Percentiles rank a stretch among this genome's conserved stretches.
Conservation (phyloP, 345 rosid species). For the Ceriops decandra region DNA sequence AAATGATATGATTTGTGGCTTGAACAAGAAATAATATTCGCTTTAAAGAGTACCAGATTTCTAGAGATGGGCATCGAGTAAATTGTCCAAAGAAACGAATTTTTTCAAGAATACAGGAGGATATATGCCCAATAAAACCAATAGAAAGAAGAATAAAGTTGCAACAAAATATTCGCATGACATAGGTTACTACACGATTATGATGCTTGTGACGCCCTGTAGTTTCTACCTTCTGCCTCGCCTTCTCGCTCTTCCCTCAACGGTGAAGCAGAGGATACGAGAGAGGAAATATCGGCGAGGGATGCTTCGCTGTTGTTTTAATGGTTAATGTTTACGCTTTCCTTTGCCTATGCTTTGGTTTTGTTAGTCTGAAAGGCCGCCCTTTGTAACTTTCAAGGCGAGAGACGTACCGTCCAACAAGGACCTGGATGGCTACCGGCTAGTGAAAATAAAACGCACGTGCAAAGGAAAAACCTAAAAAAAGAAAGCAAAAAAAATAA, state of each 20-base stretch:
- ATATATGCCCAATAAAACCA: not conserved
- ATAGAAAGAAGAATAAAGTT: not conserved
- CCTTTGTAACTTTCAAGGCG: not conserved
- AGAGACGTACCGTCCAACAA: not conserved
- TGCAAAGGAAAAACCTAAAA: too few species aligned
- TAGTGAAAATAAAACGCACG: too few species aligned
- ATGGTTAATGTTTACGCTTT: too few species aligned
- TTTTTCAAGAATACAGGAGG: conserved; percentile 13
- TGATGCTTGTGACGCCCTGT: not conserved
- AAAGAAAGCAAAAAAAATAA: too few species aligned
- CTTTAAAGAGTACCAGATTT: not conserved
- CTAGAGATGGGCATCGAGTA: not conserved
- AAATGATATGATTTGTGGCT: not conserved
- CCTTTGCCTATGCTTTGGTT: too few species aligned
- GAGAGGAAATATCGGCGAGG: too few species aligned
- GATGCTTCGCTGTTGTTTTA: too few species aligned
- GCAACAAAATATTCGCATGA: not conserved
- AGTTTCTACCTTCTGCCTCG: not conserved
- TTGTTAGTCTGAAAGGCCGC: not conserved
- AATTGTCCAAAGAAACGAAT: not conserved
- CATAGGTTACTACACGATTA: conserved; percentile 8
- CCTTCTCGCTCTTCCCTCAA: too few species aligned
- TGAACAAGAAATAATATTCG: not conserved
- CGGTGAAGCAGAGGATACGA: conserved; percentile 20
- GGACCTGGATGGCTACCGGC: not conserved